Evolutionary conservation across 441 rosid species (phyloP).

Genomic region (Erodium moschatum): DNA sequence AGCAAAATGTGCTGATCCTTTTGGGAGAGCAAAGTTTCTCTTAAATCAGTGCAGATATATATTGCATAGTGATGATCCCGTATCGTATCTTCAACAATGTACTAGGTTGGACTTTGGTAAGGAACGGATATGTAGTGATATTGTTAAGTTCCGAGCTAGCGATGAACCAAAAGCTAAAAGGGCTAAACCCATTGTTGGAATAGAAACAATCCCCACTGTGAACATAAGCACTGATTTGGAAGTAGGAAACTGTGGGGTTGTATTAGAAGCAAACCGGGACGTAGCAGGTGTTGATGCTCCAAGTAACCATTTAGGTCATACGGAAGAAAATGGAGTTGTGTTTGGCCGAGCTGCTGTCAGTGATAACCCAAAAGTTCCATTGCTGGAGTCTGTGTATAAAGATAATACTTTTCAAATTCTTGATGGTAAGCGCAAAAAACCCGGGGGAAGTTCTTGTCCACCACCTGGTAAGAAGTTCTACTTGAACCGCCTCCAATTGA

Average conservation of each 20-base stretch:
- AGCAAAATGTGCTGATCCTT: slow-evolving; percentile 23
- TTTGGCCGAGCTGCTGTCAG: slow-evolving; percentile 12
- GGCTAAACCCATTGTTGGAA: slow-evolving; percentile 17
- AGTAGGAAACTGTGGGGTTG: slow-evolving; percentile 14
- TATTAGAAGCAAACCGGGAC: slow-evolving; percentile 16
- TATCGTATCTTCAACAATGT: slow-evolving; percentile 37
- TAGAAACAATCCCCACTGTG: slow-evolving; percentile 21
- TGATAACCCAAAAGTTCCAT: slow-evolving; percentile 13
- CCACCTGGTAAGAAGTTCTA: slow-evolving; percentile 63
- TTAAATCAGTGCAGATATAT: slow-evolving; percentile 43
- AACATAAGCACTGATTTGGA: not conserved
- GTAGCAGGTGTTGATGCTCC: slow-evolving; percentile 16
- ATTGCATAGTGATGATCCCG: slow-evolving; percentile 50
- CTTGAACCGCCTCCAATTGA: slow-evolving; percentile 57
- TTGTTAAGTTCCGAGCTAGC: not conserved
- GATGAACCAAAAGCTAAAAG: slow-evolving; percentile 24
- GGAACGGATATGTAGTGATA: slow-evolving; percentile 11
- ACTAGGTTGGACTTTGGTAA: slow-evolving; percentile 25
- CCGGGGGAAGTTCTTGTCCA: slow-evolving; percentile 17
- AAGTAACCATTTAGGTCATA: slow-evolving; percentile 23
- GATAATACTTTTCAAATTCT: slow-evolving; percentile 21
- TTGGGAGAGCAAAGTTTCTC: slow-evolving; percentile 37
- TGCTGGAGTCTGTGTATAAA: slow-evolving; percentile 15
- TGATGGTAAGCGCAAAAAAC: slow-evolving; percentile 18
- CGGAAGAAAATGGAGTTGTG: slow-evolving; percentile 20